Conservation (phyloP, 805 yeast species). For the Ogataea paradorogensis region DNA sequence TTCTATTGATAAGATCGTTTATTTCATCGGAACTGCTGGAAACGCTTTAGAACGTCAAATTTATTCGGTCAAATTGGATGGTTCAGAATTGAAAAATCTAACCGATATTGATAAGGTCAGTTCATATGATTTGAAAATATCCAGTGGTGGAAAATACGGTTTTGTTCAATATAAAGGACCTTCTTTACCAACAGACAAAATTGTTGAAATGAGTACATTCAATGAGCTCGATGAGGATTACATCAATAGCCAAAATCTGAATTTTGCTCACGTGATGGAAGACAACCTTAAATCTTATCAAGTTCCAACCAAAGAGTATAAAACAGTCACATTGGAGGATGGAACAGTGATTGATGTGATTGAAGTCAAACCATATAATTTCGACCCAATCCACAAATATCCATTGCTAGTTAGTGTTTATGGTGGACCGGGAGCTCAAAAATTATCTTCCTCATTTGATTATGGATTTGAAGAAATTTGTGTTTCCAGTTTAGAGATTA, state of each 20-base stretch:
- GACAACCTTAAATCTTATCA: slow-evolving; percentile 34
- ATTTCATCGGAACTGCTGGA: slow-evolving; percentile 55
- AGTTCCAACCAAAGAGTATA: slow-evolving; percentile 49
- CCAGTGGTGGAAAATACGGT: slow-evolving; percentile 55
- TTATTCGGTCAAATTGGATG: slow-evolving; percentile 44
- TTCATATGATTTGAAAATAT: slow-evolving; percentile 49
- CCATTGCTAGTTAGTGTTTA: slow-evolving; percentile 68
- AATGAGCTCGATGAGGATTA: slow-evolving; percentile 12
- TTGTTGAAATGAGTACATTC: slow-evolving; percentile 31
- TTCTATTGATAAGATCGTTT: slow-evolving; percentile 43
- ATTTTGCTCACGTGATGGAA: slow-evolving; percentile 13
- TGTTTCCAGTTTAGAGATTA: slow-evolving; percentile 53
- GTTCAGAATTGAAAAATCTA: slow-evolving; percentile 22
- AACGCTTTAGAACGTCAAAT: slow-evolving; percentile 59
- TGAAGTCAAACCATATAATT: slow-evolving; percentile 60
- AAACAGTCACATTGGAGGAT: slow-evolving; percentile 30
- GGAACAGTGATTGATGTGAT: slow-evolving; percentile 47
- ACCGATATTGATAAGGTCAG: slow-evolving; percentile 38
- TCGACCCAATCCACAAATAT: slow-evolving; percentile 44
- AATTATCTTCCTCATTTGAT: slow-evolving; percentile 44
- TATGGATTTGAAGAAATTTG: slow-evolving; percentile 60
- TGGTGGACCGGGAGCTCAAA: slow-evolving; percentile 81
- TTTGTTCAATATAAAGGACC: slow-evolving; percentile 48
- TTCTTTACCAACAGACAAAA: slow-evolving; percentile 43
- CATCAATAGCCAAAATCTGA: slow-evolving; percentile 15